Percentiles rank a stretch among this genome's conserved stretches.
These are phyloP conservation scores for Chenopodium album DNA, from an alignment of 148 eudicot genomes.

Conservation along the genomic window DNA sequence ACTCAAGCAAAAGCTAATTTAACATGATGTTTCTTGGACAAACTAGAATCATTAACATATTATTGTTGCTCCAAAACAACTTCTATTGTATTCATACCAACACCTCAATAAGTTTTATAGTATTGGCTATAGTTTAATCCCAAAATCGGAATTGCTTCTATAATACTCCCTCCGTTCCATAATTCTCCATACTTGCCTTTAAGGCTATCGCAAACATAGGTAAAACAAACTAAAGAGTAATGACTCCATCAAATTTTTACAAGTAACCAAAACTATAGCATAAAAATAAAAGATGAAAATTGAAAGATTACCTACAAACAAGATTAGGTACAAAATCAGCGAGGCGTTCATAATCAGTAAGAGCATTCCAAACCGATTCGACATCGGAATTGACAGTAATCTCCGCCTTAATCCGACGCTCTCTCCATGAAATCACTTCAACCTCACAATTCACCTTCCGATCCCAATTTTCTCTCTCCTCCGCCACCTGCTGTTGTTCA, in stretches of 20 bases:
- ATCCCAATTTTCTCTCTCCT: conserved; percentile 50
- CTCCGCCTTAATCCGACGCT: conserved; percentile 69
- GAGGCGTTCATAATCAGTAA: conserved; percentile 93
- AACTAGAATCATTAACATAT: too few relatives aligned
- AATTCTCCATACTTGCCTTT: not conserved
- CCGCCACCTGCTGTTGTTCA: not conserved
- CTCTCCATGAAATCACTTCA: conserved; percentile 95
- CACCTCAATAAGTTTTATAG: too few relatives aligned
- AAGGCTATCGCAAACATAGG: not conserved
- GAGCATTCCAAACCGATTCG: conserved; percentile 79
- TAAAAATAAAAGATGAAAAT: not conserved
- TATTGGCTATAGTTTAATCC: too few relatives aligned
- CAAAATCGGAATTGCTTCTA: too few relatives aligned
- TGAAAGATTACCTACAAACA: conserved; percentile 51
- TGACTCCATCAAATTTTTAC: too few relatives aligned
- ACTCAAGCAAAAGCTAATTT: too few relatives aligned
- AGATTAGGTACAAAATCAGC: conserved; percentile 97
- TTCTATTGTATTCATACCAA: too few relatives aligned
- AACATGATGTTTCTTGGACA: too few relatives aligned
- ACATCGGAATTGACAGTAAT: conserved; percentile 67
- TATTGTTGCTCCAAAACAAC: too few relatives aligned
- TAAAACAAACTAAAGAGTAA: too few relatives aligned
- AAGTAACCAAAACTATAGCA: not conserved
- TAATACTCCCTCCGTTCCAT: not conserved
- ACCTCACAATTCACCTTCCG: conserved; percentile 73